phyloP scores from a whole-genome alignment of 345 rosid genomes.

The Brassica juncea region DNA sequence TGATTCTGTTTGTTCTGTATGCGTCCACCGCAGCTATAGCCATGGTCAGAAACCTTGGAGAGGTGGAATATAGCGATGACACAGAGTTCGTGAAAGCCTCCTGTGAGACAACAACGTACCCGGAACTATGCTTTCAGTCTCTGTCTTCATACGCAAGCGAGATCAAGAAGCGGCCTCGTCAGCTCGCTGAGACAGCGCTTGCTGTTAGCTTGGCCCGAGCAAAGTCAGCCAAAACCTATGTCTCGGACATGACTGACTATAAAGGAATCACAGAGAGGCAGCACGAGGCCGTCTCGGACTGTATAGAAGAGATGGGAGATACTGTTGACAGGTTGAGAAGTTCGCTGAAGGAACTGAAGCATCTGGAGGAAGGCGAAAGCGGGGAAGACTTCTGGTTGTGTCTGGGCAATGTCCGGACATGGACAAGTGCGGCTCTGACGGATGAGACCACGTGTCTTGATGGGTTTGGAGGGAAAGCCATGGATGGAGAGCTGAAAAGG shows the following conservation, averaged over 20 bases:
- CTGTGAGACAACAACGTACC: slow-evolving; percentile 65
- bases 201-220: slow-evolving; percentile 66
- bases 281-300: slow-evolving; percentile 63
- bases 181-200: slow-evolving; percentile 71
- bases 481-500: slow-evolving; percentile 64
- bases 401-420: slow-evolving; percentile 79
- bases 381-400: slow-evolving; percentile 66
- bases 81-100: slow-evolving; percentile 57
- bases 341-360: slow-evolving; percentile 66
- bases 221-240: slow-evolving; percentile 56
- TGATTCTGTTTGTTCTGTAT: slow-evolving; percentile 32
- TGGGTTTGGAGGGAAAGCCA: slow-evolving; percentile 71
- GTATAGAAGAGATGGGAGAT: slow-evolving; percentile 73
- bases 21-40: slow-evolving; percentile 34
- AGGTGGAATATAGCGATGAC: slow-evolving; percentile 20
- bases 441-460: slow-evolving; percentile 90
- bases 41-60: slow-evolving; percentile 39
- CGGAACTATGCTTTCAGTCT: slow-evolving; percentile 63
- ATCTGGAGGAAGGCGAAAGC: slow-evolving; percentile 48
- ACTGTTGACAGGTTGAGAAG: slow-evolving; percentile 70
- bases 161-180: slow-evolving; percentile 60
- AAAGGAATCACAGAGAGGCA: slow-evolving; percentile 61
- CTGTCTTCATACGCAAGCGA: slow-evolving; percentile 59
- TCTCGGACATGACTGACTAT: slow-evolving; percentile 51
- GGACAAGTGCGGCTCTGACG: slow-evolving; percentile 97